Base-by-base conservation (phyloP, 164 flowering plant genomes). In the Santalum album region DNA sequence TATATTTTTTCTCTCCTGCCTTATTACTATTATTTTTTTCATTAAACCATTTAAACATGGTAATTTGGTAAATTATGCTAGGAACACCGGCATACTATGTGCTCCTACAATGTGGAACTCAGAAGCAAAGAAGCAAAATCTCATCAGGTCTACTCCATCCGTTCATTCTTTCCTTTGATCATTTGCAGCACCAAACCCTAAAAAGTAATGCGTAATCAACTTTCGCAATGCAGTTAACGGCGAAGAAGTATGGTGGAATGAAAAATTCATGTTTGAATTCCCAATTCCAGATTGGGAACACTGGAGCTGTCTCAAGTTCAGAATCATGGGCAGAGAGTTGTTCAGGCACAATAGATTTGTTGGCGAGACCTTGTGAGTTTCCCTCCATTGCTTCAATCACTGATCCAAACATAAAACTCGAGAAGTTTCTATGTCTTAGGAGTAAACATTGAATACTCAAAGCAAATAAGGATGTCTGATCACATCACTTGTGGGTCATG, bases 61-160 rank as follows among this genome's bases (percentile, higher is more conserved):
- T 49, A 45, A 43, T 42, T 34, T 54, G 25, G 44, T 3, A 29
- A 29, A 29, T 61, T 10, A 11, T 29, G n/a, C n/a, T n/a, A 88
- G 90, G 90, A 40, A 74, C 39, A 49, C 79, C 87, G 25, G 51
- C 62, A 17, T 86, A 77, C 59, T 81, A 75, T 56, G 87, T 79
- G 3, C 32, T 70, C 4, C 25, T 72, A 26, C 74, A 80, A 62
- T 86, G 85, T 61, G 95, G 95, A 25, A 49, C 35, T 47, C 72
- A 77, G 53, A 65, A 53, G 5, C 54, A 54, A 50, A 74, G 45
- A 55, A 88, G 81, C 83, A 86, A 78, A 69, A 57, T 24, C 32
- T 69, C 87, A 52, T 18, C 66, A 77, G 90, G 86, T 85, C 36
- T 26, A 27, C 7, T 29, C 47, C 25, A 2, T 7, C 25, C 9